Evolutionary conservation across 2,329 filamentous ascomycete genomes (phyloP), one percentile per base, ranked within the genome.

Genomic region (Trichophyton rubrum): DNA sequence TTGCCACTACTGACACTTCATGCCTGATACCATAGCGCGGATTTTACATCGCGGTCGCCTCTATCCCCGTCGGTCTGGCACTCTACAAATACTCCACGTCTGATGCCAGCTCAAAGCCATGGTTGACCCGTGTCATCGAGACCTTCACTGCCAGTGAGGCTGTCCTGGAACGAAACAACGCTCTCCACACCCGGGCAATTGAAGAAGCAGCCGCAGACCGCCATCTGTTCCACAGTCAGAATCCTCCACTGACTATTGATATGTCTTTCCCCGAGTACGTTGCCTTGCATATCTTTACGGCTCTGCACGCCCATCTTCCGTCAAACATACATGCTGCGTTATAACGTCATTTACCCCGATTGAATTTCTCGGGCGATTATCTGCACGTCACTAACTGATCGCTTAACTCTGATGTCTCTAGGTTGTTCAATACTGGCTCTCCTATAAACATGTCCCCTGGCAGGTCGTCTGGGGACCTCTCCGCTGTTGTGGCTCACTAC

Each of bases 251-350:
- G 65, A 75, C 73, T 59, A 74, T 83, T 51, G 77, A 83, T 20
- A 71, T 87, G 71, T 81, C 74, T 69, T 84, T 81, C 67, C 83
- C 82, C 38, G 85, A 88, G 85, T 88, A 80, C 64, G 84, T 81
- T 59, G 45, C 59, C 22, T 57, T 56, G 27, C 56, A 40, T n/a
- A 43, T 43, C 60, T 30, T 38, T 49, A 33, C 60, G 5, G 22
- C 56, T 20, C 17, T 30, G 17, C 53, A 41, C 22, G 33, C 7
- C 27, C 49, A 24, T 56, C 57, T 55, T 22, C 27, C 60, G 20
- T 38, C 20, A 43, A 27, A 7, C 13, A 24, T 13, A 38, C 33
- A 38, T 38, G 33, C 22, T 57, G 20, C 51, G 30, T 17, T 35
- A 55, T 55, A 55, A 47, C 55, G 38, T 40, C 61, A 45, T 43